These are phyloP conservation scores for Elsinoe batatas DNA, from an alignment of 2,329 filamentous ascomycete species.

Conservation along the genomic window DNA sequence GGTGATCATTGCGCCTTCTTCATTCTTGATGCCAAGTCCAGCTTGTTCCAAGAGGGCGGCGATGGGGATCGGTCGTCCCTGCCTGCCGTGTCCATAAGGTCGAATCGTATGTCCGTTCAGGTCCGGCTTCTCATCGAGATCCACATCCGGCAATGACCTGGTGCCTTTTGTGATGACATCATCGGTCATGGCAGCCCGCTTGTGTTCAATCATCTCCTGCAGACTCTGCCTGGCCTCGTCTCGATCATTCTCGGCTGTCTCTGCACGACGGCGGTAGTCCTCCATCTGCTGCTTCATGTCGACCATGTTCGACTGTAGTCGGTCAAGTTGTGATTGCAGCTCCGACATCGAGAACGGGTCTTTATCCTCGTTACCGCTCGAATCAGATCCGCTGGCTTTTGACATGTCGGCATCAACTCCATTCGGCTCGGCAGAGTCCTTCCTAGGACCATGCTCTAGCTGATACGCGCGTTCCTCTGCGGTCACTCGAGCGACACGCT, in stretches of 20 bases:
- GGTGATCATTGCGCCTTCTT: neutral
- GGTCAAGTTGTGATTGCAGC: conserved; percentile 63
- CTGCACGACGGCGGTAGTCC: conserved; percentile 63
- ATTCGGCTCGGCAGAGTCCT: conserved; percentile 30
- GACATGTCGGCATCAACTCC: neutral
- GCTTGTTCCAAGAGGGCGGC: neutral
- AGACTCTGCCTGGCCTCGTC: conserved; percentile 63
- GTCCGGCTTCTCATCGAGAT: neutral
- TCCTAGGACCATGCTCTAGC: conserved; percentile 52
- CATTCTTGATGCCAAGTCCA: neutral
- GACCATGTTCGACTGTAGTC: conserved; percentile 69
- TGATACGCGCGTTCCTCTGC: conserved; percentile 74
- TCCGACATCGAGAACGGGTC: conserved; percentile 26
- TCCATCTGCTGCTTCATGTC: conserved; percentile 74
- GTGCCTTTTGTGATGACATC: conserved; percentile 28
- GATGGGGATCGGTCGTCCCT: neutral
- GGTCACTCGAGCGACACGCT: conserved; percentile 69
- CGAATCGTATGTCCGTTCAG: conserved; percentile 3
- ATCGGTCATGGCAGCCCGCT: conserved; percentile 40
- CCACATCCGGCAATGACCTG: neutral
- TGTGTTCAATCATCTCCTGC: conserved; percentile 77
- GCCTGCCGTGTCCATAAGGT: neutral
- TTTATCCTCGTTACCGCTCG: neutral
- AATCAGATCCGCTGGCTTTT: neutral
- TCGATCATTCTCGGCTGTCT: conserved; percentile 67